Conservation (phyloP, 2,329 filamentous ascomycete species). For the Fusarium pseudograminearum region DNA sequence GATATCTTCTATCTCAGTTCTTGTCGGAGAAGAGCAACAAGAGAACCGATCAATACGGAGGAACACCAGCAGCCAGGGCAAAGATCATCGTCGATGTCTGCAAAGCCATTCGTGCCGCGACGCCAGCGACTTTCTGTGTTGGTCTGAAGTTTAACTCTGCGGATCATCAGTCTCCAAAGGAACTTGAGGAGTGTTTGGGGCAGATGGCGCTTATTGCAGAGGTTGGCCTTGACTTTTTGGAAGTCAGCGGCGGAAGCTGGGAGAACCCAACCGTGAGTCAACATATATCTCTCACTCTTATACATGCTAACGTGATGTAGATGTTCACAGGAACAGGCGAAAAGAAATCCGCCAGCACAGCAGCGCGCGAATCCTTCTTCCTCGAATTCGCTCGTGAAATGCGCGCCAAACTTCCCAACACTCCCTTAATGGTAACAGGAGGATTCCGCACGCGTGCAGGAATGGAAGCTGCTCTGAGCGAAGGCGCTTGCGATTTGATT, state of each 20-base stretch:
- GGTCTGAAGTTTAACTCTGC: slow-evolving; percentile 69
- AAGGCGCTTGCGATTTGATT: slow-evolving; percentile 57
- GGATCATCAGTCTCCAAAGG: slow-evolving; percentile 61
- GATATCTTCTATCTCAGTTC: slow-evolving; percentile 70
- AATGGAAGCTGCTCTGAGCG: slow-evolving; percentile 56
- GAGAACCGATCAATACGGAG: slow-evolving; percentile 68
- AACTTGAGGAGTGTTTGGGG: slow-evolving; percentile 65
- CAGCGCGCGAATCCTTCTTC: slow-evolving; percentile 74
- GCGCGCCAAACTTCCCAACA: slow-evolving; percentile 57
- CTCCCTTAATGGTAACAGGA: slow-evolving; percentile 70
- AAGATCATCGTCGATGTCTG: slow-evolving; percentile 65
- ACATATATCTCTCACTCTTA: not conserved
- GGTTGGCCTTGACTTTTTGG: slow-evolving; percentile 72
- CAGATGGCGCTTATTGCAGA: slow-evolving; percentile 65
- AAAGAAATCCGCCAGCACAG: slow-evolving; percentile 53
- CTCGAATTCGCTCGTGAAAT: slow-evolving; percentile 71
- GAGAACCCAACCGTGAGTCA: slow-evolving; percentile 61
- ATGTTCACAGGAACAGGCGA: slow-evolving; percentile 51
- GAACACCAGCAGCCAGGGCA: slow-evolving; percentile 60
- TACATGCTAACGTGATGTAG: slow-evolving; percentile 27
- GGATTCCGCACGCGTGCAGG: slow-evolving; percentile 66
- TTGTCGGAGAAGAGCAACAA: slow-evolving; percentile 62
- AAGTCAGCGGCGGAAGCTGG: slow-evolving; percentile 73
- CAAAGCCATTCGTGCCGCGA: slow-evolving; percentile 55
- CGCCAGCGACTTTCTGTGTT: slow-evolving; percentile 59